Conservation (phyloP, 768 basidiomycete species). For the Phlebiopsis flavidoalba region DNA sequence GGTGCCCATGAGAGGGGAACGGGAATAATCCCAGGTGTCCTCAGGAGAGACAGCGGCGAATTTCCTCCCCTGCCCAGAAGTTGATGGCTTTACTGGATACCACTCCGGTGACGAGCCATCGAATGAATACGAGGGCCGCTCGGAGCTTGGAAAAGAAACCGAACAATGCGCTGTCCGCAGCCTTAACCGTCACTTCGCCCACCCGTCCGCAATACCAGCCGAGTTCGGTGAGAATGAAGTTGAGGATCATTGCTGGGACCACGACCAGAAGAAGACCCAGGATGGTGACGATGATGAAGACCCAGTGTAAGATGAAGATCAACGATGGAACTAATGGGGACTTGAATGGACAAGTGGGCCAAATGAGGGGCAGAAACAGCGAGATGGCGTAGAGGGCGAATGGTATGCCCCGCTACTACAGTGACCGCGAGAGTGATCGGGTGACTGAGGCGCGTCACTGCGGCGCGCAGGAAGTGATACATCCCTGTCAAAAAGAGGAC, state of each 20-base stretch:
- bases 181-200: background rate
- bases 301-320: background rate
- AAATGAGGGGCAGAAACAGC: background rate
- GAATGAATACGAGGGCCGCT: background rate
- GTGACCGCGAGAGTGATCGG: slow-evolving; percentile 1
- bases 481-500: slow-evolving; percentile 10
- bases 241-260: background rate
- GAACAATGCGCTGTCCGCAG: background rate
- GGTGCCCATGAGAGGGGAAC: background rate
- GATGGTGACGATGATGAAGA: slow-evolving; percentile 4
- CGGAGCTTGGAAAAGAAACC: background rate
- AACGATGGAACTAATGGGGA: background rate
- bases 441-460: background rate
- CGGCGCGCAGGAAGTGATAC: slow-evolving; percentile 1
- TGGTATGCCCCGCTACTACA: background rate
- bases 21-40: background rate
- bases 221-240: background rate
- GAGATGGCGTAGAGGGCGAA: slow-evolving; percentile 1
- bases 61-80: background rate
- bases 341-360: slow-evolving; percentile 8
- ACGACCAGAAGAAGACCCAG: background rate
- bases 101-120: background rate
- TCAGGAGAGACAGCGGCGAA: background rate
- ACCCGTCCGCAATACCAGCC: background rate
- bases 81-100: background rate